Conservation (phyloP, 208 protist genomes). For the Strigomonas culicis region DNA sequence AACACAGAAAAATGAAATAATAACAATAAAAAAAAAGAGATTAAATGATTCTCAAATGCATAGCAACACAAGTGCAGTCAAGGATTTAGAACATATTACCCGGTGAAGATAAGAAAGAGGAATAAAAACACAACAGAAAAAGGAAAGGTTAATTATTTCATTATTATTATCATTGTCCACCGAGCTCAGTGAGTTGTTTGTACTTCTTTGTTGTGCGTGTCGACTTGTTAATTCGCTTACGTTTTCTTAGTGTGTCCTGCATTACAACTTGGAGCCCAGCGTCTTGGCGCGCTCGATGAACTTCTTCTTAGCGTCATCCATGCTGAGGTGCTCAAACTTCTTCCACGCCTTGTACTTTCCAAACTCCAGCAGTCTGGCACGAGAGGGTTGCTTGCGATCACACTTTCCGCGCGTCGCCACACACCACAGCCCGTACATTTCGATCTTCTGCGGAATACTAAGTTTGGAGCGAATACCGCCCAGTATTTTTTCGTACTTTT, state of each 20-base stretch:
- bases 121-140: background rate
- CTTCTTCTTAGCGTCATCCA: slow-evolving; percentile 67
- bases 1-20: slow-evolving; percentile 1
- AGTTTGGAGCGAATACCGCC: slow-evolving; percentile 37
- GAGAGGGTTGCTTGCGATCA: slow-evolving; percentile 48
- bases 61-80: background rate
- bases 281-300: slow-evolving; percentile 63
- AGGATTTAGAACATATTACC: background rate
- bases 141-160: background rate
- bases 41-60: background rate
- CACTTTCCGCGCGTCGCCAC: slow-evolving; percentile 65
- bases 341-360: slow-evolving; percentile 83
- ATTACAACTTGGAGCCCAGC: slow-evolving; percentile 9
- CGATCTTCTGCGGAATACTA: slow-evolving; percentile 63
- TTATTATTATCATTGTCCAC: background rate
- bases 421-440: slow-evolving; percentile 87
- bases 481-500: slow-evolving; percentile 34
- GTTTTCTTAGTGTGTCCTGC: background rate
- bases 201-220: slow-evolving; percentile 6
- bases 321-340: slow-evolving; percentile 59
- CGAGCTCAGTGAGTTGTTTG: background rate
- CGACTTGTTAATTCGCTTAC: background rate
- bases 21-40: slow-evolving; percentile 8
- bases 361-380: slow-evolving; percentile 52
- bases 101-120: background rate